A percentile compares a stretch with the other conserved stretches of the same genome.
phyloP scores from a whole-genome alignment of 2,329 filamentous ascomycete species.

The Fusarium tjaetaba region DNA sequence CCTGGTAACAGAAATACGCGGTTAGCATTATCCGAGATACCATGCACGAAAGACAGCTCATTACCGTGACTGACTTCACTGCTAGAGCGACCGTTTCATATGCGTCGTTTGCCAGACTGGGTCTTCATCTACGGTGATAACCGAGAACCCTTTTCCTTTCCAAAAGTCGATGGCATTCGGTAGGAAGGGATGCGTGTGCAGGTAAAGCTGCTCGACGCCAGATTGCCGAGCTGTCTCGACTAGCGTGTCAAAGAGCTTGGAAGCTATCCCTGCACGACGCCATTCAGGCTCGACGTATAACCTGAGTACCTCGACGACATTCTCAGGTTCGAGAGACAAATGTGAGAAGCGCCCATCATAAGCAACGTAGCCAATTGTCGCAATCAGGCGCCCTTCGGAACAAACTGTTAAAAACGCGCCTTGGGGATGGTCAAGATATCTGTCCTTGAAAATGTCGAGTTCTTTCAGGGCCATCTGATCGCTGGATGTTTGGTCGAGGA shows the following conservation, averaged over 20 bases:
- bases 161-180: slow-evolving; percentile 41
- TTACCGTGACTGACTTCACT: not conserved
- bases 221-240: slow-evolving; percentile 17
- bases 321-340: slow-evolving; percentile 23
- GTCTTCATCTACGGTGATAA: slow-evolving; percentile 38
- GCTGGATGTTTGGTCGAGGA: slow-evolving; percentile 34
- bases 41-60: not conserved
- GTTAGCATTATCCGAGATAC: not conserved
- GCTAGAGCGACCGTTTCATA: slow-evolving; percentile 23
- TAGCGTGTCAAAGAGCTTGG: slow-evolving; percentile 32
- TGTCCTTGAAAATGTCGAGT: slow-evolving; percentile 32
- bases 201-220: slow-evolving; percentile 37
- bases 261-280: slow-evolving; percentile 44
- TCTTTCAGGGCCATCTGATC: slow-evolving; percentile 25
- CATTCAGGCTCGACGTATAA: slow-evolving; percentile 41
- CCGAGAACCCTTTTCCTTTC: slow-evolving; percentile 38
- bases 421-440: slow-evolving; percentile 35
- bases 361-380: slow-evolving; percentile 40
- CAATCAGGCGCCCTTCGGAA: slow-evolving; percentile 26
- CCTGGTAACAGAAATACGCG: not conserved
- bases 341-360: slow-evolving; percentile 43
- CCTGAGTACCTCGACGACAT: slow-evolving; percentile 42
- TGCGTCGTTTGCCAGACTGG: slow-evolving; percentile 45
- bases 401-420: slow-evolving; percentile 38
- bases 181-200: slow-evolving; percentile 45